Base-by-base conservation (phyloP, 176 grass and related monocot species). In the Oryza coarctata region DNA sequence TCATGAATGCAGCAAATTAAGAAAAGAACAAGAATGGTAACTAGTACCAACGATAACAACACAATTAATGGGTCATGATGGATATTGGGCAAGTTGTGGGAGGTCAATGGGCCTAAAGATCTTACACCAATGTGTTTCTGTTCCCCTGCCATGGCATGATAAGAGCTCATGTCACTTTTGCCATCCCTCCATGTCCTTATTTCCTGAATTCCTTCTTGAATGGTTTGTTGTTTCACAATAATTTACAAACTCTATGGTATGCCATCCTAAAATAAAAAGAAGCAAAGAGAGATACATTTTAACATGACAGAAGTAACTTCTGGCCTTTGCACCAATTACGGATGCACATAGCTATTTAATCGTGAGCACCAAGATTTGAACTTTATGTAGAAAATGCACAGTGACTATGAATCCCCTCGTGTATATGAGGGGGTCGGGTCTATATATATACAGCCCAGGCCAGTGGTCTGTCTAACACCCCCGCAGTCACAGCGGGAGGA, bases 1-100 rank as follows among this genome's bases (percentile, higher is more conserved):
- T 20, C 49, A 34, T 71, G 38, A 50, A 78, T 65, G 41, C 78
- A 74, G 5, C 28, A 75, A 80, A 36, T 36, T 36, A 36, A 87
- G 75, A 78, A 34, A 79, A 74, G 5, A 82, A 81, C 43, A 82
- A 60, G 25, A 86, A 43, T 68, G 70, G 80, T 45, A 85, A 70
- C 65, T 49, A 71, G 29, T 14, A 73, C 67, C 63, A 81, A 74
- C 77, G 74, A 64, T 75, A 71, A 87, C 43, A 85, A 36, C 77
- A 91, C 81, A 92, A 91, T 94, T 86, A 91, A 98, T 88, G 92
- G 83, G 52, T 87, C 76, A 93, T 97, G 90, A 98, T 94, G 86
- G 75, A 71, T 32, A 73, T 40, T 77, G 60, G 76, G 83, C 60
- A 79, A 87, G 45, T 33, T 66, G 43, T 68, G 65, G 60, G 73